phyloP scores from a whole-genome alignment of 129 eudicot species.

The Mikania micrantha region DNA sequence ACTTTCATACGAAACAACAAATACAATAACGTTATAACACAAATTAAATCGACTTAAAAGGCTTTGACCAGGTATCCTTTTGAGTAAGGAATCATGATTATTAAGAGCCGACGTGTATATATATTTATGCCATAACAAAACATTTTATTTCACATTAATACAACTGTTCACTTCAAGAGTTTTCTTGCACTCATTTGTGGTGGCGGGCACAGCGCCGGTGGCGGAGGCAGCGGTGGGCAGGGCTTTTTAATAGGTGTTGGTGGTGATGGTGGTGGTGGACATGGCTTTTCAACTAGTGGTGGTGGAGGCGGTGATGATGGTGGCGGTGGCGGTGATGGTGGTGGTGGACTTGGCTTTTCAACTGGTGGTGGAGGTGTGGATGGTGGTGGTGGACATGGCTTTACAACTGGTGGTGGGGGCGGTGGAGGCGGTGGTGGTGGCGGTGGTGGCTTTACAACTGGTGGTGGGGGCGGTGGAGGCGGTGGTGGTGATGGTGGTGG shows the following conservation, averaged over 20 bases:
- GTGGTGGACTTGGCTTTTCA: not conserved
- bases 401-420: slow-evolving; percentile 1
- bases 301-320: slow-evolving; percentile 23
- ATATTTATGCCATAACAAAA: not conserved
- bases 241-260: slow-evolving; percentile 1
- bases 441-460: not conserved
- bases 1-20: not conserved
- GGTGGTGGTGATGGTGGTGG: slow-evolving; percentile 15
- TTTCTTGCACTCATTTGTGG: slow-evolving; percentile 14
- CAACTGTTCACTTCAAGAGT: not conserved
- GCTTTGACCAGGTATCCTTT: not conserved
- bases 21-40: slow-evolving; percentile 1
- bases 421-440: slow-evolving; percentile 14
- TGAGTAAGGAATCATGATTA: not conserved
- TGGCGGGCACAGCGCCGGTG: slow-evolving; percentile 12
- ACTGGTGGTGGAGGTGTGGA: slow-evolving; percentile 16
- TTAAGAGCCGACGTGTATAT: not conserved
- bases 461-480: slow-evolving; percentile 14
- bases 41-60: not conserved
- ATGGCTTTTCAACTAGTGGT: not conserved
- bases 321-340: no score
- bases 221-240: slow-evolving; percentile 21
- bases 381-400: slow-evolving; percentile 8
- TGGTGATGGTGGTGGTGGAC: slow-evolving; percentile 17
- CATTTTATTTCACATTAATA: slow-evolving; percentile 2